Conservation (phyloP, 345 rosid genomes). For the thale cress (Arabidopsis thaliana) region DNA sequence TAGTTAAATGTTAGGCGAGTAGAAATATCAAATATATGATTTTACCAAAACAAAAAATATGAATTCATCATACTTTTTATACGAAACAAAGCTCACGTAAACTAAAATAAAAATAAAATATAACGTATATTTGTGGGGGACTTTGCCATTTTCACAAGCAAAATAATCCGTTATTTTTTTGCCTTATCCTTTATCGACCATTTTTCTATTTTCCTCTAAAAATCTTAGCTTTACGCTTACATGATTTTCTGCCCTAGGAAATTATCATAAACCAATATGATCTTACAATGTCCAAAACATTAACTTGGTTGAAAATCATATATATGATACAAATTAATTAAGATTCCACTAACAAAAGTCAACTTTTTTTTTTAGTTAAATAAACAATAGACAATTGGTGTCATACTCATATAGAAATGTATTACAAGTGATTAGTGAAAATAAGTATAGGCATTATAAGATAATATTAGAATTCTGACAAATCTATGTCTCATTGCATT, state of each 20-base stretch:
- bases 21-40: neutral
- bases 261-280: slow-evolving; percentile 1
- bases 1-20: slow-evolving; percentile 18
- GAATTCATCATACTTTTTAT: neutral
- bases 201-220: slow-evolving; percentile 21
- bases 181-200: neutral
- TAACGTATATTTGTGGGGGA: neutral
- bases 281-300: slow-evolving; percentile 8
- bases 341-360: neutral
- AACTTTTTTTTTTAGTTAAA: neutral
- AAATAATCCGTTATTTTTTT: slow-evolving; percentile 14
- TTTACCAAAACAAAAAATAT: no score
- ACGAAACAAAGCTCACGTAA: neutral
- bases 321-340: neutral
- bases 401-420: neutral
- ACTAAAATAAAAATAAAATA: neutral
- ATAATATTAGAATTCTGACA: neutral
- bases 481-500: neutral
- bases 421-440: slow-evolving; percentile 1
- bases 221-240: slow-evolving; percentile 33
- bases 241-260: neutral
- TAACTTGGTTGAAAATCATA: slow-evolving; percentile 14
- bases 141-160: slow-evolving; percentile 27
- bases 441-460: neutral
- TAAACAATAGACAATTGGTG: neutral